Evolutionary conservation across 495 filamentous ascomycete genomes (phyloP), one percentile per base, ranked within the genome.

Genomic region (Penicillium ochrochloron): DNA sequence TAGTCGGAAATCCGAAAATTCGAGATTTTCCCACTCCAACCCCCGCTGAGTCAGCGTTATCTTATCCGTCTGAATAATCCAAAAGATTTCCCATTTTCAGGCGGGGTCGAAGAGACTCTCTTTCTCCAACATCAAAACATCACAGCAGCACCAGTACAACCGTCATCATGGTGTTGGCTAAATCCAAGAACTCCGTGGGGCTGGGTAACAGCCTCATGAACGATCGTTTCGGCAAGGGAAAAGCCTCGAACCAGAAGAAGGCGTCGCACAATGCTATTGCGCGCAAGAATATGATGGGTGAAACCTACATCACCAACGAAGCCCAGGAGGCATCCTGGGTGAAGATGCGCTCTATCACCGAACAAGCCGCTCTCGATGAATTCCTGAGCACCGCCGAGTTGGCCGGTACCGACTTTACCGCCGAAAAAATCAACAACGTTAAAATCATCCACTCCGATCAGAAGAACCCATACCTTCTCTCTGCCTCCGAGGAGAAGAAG

Each of bases 311-410:
- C 55, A 82, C 83, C 31, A 85, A 85, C 57, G 73, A 75, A 14
- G 57, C 64, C 7, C 69, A 83, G 57, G 83, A 86, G 68, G 74
- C 76, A 23, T 70, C 76, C 57, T 83, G 84, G 75, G 80, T 80
- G 57, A 98, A 97, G 83, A 97, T 99, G 94, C 92, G 94, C 77
- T 94, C 91, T 79, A 90, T 98, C 67, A 99, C 96, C 27, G 94
- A 98, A 82, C 96, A 99, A 80, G 94, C 88, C 61, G 93, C 94
- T 41, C 86, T 99, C 57, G 95, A 99, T 78, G 90, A 92, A 68
- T 92, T 92, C 73, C 80, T 92, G 56, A 87, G 80, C 57, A 97
- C 94, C 31, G 94, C 94, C 66, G 93, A 98, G 78, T 83, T 99
- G 66, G 96, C 96, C 21, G 94, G 93, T 53, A 99, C 96, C 62